phyloP scores from a whole-genome alignment of 306 rosid species.

The Fragaria ananassa region DNA sequence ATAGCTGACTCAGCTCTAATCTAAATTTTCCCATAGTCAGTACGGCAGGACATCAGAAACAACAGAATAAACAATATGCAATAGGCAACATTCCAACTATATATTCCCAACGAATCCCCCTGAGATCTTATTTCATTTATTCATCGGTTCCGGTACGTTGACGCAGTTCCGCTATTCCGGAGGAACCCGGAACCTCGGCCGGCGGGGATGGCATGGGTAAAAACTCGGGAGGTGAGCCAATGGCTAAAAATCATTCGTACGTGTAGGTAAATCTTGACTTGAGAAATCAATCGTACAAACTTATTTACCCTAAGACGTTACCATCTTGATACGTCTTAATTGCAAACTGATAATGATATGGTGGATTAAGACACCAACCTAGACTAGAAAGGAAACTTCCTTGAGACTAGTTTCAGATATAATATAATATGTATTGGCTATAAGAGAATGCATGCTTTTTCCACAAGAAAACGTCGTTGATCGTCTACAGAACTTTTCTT shows the following conservation, averaged over 20 bases:
- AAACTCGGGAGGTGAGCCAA: not conserved
- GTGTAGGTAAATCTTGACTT: not conserved
- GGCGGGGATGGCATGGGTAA: not conserved
- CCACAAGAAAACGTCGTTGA: not conserved
- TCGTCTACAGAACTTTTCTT: not conserved
- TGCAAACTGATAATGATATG: not conserved
- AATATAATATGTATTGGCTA: not conserved
- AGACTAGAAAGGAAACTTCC: not conserved
- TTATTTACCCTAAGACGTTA: not conserved
- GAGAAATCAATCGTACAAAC: not conserved
- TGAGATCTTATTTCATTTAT: not conserved
- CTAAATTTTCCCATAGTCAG: not conserved
- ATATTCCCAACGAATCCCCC: not conserved
- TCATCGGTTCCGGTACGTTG: not conserved
- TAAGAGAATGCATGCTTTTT: constrained; percentile 6
- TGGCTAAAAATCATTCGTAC: not conserved
- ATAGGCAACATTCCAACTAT: not conserved
- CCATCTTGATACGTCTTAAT: not conserved
- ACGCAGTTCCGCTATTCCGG: not conserved
- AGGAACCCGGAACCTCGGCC: not conserved
- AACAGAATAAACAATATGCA: not conserved
- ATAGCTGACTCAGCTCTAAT: not conserved
- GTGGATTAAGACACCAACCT: constrained; percentile 1
- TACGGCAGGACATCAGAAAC: not conserved
- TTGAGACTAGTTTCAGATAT: not conserved